Base-by-base conservation (phyloP, 805 yeast species). In the Candida anglica region DNA sequence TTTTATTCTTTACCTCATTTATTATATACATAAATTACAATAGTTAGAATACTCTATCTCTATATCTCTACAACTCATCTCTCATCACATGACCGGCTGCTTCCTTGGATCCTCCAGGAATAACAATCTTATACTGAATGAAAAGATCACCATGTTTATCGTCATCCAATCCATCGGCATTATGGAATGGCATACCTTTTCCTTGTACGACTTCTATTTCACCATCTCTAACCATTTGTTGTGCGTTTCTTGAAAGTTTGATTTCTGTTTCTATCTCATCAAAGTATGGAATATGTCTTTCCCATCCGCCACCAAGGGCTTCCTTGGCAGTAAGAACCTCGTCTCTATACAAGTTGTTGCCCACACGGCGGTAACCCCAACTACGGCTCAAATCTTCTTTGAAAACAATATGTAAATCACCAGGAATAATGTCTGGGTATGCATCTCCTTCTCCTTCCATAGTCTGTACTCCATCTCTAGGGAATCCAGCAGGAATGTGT, bases 281-380 rank as follows among this genome's bases (percentile, higher is more conserved):
- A 35, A 93, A 72, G 41, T 79, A 81, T 27, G 69, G 73, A 17
- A 93, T 67, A 5, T 58, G 57, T 35, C 96, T 69, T 24, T 58
- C 50, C 98, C 98, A 93, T 13, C 81, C 86, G 13, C 98, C 98
- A 5, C 49, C 32, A 6, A 77, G 31, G 0, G 97, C 84, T 56
- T 93, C 96, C 34, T 72, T 68, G 32, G 80, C 65, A 2, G 83
- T 72, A 19, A 93, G 53, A 1, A 77, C 79, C 53, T 93, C 98
- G 0, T 87, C 84, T 39, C 98, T 68, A 63, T 81, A 89, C 42
- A 93, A 61, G 48, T 83, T 68, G 42, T 71, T 55, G 23, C 85
- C 85, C 39, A 87, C 72, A 46, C 98, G 74, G 57, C 96, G 73
- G 61, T 80, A 93, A 6, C 98, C 98, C 73, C 86, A 53, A 51